Percentiles rank a stretch among this genome's conserved stretches.
Conservation (phyloP, 78 protist species). For the Guillardia theta region DNA sequence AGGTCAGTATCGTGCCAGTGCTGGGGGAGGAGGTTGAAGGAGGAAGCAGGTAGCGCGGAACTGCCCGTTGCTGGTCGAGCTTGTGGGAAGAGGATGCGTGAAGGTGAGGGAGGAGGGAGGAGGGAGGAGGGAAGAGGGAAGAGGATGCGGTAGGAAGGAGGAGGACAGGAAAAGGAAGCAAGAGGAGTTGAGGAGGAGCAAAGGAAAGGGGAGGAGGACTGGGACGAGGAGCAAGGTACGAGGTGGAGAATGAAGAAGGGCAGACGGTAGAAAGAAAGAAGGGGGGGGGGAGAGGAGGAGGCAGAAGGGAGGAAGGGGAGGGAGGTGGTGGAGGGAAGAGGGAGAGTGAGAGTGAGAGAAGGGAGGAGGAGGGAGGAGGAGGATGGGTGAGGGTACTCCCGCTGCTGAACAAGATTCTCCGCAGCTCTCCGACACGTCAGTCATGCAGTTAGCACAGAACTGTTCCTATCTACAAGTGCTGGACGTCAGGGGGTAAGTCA, state of each 20-base stretch:
- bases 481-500: too few relatives aligned
- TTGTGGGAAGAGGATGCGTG: neutral
- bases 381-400: too few relatives aligned
- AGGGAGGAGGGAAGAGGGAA: neutral
- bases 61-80: constrained; percentile 27
- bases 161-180: neutral
- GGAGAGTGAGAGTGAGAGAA: neutral
- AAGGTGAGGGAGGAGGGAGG: neutral
- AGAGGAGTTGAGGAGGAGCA: neutral
- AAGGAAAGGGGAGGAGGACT: neutral
- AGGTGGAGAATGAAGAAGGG: neutral
- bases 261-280: neutral
- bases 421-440: too few relatives aligned
- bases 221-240: neutral
- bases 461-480: neutral
- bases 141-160: neutral
- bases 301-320: neutral
- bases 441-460: neutral
- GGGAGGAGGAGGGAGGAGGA: neutral
- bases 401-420: neutral
- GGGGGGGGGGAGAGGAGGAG: neutral
- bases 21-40: neutral
- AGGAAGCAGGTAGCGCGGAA: neutral
- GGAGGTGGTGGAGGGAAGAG: neutral
- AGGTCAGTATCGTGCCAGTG: neutral